Evolutionary conservation across 345 rosid genomes (phyloP).

Genomic region (Psidium friedrichsthalianum): DNA sequence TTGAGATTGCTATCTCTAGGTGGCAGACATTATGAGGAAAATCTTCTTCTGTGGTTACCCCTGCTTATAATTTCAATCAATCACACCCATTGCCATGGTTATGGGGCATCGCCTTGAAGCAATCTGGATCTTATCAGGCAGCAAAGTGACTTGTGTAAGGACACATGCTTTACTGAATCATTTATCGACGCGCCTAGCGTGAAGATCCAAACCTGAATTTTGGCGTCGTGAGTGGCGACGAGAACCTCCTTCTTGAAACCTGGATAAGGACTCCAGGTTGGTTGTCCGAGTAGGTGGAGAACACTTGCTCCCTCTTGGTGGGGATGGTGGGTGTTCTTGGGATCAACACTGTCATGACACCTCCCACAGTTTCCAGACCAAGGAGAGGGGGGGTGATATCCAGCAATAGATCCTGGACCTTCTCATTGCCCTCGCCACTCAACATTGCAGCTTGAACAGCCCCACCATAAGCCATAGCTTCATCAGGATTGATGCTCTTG

Average conservation of each 20-base stretch:
- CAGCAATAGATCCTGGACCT: conserved; percentile 19
- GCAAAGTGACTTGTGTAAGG: conserved; percentile 41
- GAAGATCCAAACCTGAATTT: conserved; percentile 46
- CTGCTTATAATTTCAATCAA: conserved; percentile 25
- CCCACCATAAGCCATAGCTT: conserved; percentile 40
- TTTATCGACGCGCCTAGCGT: conserved; percentile 69
- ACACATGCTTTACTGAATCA: conserved; percentile 85
- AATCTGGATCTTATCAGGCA: conserved; percentile 84
- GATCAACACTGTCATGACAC: conserved; percentile 30
- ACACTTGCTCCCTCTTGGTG: conserved; percentile 28
- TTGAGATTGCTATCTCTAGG: conserved; percentile 33
- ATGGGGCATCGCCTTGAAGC: conserved; percentile 79
- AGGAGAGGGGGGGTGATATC: conserved; percentile 23
- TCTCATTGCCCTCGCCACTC: conserved; percentile 24
- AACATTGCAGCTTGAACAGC: conserved; percentile 28
- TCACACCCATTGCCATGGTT: conserved; percentile 89
- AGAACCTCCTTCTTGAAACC: no score
- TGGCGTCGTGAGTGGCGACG: no score
- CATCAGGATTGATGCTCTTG: conserved; percentile 38
- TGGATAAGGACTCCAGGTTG: conserved; percentile 25
- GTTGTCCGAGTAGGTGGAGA: conserved; percentile 25
- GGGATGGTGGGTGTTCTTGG: conserved; percentile 30
- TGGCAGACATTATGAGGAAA: no score
- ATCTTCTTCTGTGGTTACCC: no score
- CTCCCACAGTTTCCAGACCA: conserved; percentile 27